These are phyloP conservation scores for Eragrostis tef DNA, from an alignment of 202 grass and related monocot genomes.

Conservation along the genomic window DNA sequence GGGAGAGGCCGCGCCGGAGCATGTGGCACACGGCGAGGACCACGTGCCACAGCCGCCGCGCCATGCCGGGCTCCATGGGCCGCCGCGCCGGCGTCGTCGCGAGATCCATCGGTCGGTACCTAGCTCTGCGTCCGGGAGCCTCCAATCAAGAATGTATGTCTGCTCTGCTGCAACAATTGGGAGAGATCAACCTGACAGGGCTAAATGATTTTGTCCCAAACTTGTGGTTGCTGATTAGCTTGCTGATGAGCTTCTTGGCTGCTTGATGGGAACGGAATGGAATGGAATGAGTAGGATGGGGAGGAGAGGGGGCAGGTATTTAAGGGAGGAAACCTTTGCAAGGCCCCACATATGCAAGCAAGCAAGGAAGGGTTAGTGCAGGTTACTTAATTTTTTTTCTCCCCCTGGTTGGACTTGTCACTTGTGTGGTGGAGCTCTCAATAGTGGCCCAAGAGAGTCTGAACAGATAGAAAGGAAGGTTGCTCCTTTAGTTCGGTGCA, in stretches of 20 bases:
- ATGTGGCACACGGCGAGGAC: constrained; percentile 84
- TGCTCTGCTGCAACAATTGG: background rate
- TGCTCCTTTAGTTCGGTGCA: constrained; percentile 6
- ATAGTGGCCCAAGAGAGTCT: background rate
- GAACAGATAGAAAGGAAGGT: constrained; percentile 10
- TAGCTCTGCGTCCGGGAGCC: too few species aligned
- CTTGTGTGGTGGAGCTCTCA: background rate
- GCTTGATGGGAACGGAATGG: background rate
- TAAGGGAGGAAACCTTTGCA: constrained; percentile 40
- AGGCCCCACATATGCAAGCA: constrained; percentile 32
- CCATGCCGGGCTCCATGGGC: constrained; percentile 62
- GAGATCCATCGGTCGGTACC: constrained; percentile 42
- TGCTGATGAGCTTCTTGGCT: constrained; percentile 15
- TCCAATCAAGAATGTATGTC: background rate
- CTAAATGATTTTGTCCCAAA: background rate
- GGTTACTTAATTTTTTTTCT: background rate
- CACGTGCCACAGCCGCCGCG: constrained; percentile 76
- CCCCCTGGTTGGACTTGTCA: background rate
- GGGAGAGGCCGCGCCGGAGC: constrained; percentile 66
- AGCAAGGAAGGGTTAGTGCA: constrained; percentile 38
- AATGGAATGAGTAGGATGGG: constrained; percentile 44
- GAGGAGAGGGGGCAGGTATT: constrained; percentile 39
- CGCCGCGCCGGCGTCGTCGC: constrained; percentile 49
- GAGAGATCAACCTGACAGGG: background rate
- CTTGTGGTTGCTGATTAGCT: constrained; percentile 4